Evolutionary conservation across 2,329 filamentous ascomycete species (phyloP).

Genomic region (Thielaviopsis populi): DNA sequence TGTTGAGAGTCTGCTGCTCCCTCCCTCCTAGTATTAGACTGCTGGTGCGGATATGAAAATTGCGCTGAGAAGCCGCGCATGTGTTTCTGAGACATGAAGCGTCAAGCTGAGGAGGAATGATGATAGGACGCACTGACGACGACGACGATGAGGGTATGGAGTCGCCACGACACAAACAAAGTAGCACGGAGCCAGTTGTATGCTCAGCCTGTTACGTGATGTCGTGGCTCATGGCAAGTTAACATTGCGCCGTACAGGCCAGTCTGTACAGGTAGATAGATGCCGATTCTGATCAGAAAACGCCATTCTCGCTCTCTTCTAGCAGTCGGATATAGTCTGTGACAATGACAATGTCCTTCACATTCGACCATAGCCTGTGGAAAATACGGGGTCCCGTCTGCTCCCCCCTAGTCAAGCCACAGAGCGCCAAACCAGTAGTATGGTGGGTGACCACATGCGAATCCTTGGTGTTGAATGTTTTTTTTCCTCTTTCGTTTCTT

Average conservation of each 20-base stretch:
- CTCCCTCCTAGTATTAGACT: neutral
- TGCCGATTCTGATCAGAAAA: no score
- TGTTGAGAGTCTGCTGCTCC: neutral
- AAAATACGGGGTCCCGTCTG: neutral
- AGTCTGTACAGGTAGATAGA: no score
- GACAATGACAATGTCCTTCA: no score
- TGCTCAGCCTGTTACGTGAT: no score
- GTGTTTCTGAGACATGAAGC: neutral
- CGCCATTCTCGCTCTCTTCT: no score
- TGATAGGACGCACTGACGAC: no score
- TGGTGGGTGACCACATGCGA: conserved; percentile 1
- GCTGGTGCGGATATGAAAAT: neutral
- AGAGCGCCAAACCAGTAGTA: neutral
- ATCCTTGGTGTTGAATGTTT: neutral
- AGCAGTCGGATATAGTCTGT: no score
- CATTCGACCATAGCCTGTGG: neutral
- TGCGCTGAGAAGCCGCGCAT: neutral
- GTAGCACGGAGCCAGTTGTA: no score
- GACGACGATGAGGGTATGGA: no score
- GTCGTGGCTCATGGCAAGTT: no score
- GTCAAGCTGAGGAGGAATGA: neutral
- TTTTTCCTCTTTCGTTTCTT: neutral
- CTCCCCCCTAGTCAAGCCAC: neutral
- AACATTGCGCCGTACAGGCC: no score
- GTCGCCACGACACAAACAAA: neutral